phyloP scores from a whole-genome alignment of 805 yeast species.

The Barnettozyma sucrosica region DNA sequence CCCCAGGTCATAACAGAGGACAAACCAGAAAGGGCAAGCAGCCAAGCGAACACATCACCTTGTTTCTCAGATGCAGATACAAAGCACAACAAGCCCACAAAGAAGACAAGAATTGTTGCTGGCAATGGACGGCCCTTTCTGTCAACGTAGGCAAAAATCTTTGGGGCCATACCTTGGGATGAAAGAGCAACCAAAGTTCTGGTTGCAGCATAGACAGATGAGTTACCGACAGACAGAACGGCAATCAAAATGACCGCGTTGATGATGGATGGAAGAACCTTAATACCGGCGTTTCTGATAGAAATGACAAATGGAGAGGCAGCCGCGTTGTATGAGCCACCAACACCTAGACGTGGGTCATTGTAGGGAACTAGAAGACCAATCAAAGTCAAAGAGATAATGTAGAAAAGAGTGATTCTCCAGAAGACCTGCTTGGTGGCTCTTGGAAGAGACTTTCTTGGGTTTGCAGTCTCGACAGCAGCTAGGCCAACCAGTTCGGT shows the following conservation, averaged over 20 bases:
- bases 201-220: conserved; percentile 50
- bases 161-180: conserved; percentile 47
- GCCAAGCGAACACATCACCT: conserved; percentile 63
- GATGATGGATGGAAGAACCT: conserved; percentile 53
- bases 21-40: conserved; percentile 70
- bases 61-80: conserved; percentile 55
- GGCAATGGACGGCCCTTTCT: conserved; percentile 48
- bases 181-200: conserved; percentile 49
- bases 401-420: conserved; percentile 57
- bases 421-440: conserved; percentile 45
- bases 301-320: conserved; percentile 66
- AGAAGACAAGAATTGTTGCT: conserved; percentile 37
- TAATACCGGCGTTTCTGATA: conserved; percentile 52
- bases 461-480: conserved; percentile 50
- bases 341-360: conserved; percentile 49
- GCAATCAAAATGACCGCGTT: conserved; percentile 58
- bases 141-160: conserved; percentile 41
- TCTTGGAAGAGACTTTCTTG: conserved; percentile 52
- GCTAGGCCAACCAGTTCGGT: conserved; percentile 54
- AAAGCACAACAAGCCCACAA: conserved; percentile 53
- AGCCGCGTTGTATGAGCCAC: conserved; percentile 45
- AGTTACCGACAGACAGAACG: conserved; percentile 43
- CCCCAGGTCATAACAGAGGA: conserved; percentile 81
- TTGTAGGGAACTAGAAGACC: conserved; percentile 55
- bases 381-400: conserved; percentile 49